Conservation (phyloP, 768 basidiomycete genomes). For the Leccinum uliginosum region DNA sequence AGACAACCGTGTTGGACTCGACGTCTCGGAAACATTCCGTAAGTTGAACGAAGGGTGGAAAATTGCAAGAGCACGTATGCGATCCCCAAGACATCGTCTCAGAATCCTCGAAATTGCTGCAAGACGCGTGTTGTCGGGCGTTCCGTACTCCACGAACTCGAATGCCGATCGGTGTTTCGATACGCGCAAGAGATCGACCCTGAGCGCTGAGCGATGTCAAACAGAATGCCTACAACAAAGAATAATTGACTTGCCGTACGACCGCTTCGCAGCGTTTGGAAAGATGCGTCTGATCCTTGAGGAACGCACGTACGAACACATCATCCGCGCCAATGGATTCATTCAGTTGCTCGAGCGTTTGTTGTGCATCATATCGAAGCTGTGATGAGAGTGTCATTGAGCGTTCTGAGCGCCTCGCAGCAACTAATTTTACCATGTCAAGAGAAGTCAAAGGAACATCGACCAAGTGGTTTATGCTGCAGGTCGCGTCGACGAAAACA, state of each 20-base stretch:
- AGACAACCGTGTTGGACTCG: conserved; percentile 46
- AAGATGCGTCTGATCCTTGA: conserved; percentile 64
- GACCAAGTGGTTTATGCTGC: conserved; percentile 71
- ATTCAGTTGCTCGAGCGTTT: conserved; percentile 66
- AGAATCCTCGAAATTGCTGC: conserved; percentile 47
- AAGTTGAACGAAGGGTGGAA: conserved; percentile 46
- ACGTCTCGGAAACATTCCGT: conserved; percentile 50
- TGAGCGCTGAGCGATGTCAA: conserved; percentile 29
- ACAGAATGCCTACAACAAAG: background rate
- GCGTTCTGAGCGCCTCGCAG: background rate
- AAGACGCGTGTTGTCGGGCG: conserved; percentile 50
- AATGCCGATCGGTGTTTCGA: conserved; percentile 42
- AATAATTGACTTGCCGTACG: conserved; percentile 43
- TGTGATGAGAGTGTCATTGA: conserved; percentile 29
- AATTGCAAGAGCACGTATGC: conserved; percentile 61
- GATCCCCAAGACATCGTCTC: conserved; percentile 67
- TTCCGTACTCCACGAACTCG: conserved; percentile 50
- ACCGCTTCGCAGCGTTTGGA: conserved; percentile 70
- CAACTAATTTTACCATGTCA: conserved; percentile 52
- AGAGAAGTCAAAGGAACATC: conserved; percentile 78
- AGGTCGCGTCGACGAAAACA: conserved; percentile 76
- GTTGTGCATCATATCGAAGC: conserved; percentile 72
- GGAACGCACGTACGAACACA: conserved; percentile 66
- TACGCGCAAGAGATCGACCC: conserved; percentile 43
- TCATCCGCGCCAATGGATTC: conserved; percentile 45